A percentile compares a stretch with the other conserved stretches of the same genome.
These are phyloP conservation scores for Phytophthora sojae DNA, from an alignment of 352 stramenopile species.

Conservation along the genomic window DNA sequence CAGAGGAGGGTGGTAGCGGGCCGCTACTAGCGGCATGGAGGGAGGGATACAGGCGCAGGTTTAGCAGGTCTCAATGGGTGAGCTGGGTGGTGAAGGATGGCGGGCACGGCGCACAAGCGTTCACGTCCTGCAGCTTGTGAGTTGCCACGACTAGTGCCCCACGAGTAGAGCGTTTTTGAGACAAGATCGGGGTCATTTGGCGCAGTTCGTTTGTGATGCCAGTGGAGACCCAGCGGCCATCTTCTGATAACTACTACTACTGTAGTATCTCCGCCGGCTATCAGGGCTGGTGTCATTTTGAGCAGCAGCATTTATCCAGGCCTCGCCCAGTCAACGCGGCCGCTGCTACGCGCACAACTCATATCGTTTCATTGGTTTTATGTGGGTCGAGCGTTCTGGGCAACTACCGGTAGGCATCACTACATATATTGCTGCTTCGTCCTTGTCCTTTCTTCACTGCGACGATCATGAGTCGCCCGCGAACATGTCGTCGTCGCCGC, in stretches of 20 bases:
- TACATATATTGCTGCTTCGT: too few species aligned
- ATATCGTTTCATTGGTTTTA: too few species aligned
- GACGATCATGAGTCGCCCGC: conserved; percentile 55
- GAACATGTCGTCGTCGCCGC: conserved; percentile 51
- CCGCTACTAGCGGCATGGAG: too few species aligned
- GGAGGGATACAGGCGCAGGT: background rate
- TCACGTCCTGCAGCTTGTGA: background rate
- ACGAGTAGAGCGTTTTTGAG: conserved; percentile 3
- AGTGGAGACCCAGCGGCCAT: background rate
- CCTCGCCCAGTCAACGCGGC: too few species aligned
- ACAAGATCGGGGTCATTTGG: conserved; percentile 3
- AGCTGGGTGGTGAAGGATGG: background rate
- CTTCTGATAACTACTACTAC: background rate
- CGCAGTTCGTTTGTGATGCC: background rate
- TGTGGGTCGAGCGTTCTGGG: too few species aligned
- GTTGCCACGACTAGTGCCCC: too few species aligned
- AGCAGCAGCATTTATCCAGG: background rate
- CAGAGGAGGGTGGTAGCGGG: background rate
- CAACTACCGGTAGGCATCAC: too few species aligned
- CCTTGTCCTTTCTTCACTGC: conserved; percentile 5
- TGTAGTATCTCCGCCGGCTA: background rate
- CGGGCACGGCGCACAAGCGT: background rate
- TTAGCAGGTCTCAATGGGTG: background rate
- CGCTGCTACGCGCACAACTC: too few species aligned
- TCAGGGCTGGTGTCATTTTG: background rate